Evolutionary conservation across 345 rosid species (phyloP).

Genomic region (Geranium rotundifolium): DNA sequence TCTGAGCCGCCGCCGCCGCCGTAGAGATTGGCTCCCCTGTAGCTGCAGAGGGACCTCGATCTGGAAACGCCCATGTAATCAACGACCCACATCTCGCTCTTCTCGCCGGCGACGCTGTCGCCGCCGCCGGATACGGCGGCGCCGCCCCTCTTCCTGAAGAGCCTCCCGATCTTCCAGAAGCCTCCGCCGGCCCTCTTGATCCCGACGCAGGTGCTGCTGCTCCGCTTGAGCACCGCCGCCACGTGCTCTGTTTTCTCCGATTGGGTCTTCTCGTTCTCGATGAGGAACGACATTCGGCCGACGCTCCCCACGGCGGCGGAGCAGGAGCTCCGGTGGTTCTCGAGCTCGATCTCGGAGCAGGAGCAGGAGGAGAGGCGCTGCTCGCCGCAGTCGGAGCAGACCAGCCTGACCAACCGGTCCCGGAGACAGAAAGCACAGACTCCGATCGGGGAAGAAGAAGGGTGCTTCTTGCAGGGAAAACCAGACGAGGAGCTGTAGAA

Average conservation of each 20-base stretch:
- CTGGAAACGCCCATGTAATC: constrained; percentile 68
- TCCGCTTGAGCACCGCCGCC: constrained; percentile 52
- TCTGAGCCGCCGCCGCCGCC: constrained; percentile 54
- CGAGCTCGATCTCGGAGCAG: constrained; percentile 36
- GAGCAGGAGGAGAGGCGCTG: constrained; percentile 91
- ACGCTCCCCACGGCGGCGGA: constrained; percentile 55
- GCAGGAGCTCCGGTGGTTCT: constrained; percentile 28
- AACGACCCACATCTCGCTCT: constrained; percentile 68
- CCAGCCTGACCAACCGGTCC: constrained; percentile 73
- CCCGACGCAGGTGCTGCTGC: constrained; percentile 86
- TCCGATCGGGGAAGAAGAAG: constrained; percentile 57
- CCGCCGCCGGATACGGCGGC: constrained; percentile 23
- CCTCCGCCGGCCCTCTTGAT: constrained; percentile 54
- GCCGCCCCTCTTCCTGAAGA: constrained; percentile 55
- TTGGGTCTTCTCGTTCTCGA: constrained; percentile 52
- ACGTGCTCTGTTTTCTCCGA: constrained; percentile 32
- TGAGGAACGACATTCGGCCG: constrained; percentile 73
- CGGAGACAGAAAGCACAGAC: constrained; percentile 77
- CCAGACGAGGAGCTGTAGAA: constrained; percentile 37
- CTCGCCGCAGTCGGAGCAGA: constrained; percentile 91
- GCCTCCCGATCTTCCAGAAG: constrained; percentile 65
- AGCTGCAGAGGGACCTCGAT: constrained; percentile 87
- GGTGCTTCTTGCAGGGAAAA: constrained; percentile 79
- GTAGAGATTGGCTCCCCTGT: constrained; percentile 54
- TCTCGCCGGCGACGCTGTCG: constrained; percentile 3